phyloP scores from a whole-genome alignment of 1,139 yeast species.

The Pichia sp. region DNA sequence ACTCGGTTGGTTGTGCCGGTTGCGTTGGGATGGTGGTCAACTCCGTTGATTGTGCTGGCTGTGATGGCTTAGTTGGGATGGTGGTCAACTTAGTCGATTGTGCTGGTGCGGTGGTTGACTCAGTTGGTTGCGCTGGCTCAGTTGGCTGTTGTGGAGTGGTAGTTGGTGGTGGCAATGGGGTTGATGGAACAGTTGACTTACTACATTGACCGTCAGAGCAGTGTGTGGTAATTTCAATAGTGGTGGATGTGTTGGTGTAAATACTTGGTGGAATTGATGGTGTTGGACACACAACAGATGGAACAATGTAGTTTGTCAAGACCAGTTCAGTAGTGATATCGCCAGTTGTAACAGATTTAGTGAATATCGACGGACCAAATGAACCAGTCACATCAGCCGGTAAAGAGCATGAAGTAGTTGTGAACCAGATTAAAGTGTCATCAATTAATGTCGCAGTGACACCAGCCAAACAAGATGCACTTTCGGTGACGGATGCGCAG shows the following conservation, averaged over 20 bases:
- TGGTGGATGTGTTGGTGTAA: slow-evolving; percentile 1
- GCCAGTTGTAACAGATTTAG: not conserved
- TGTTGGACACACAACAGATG: slow-evolving; percentile 8
- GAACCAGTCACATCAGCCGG: slow-evolving; percentile 10
- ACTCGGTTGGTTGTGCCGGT: not conserved
- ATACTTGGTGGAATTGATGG: not conserved
- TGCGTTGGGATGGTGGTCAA: too few species aligned
- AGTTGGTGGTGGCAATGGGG: not conserved
- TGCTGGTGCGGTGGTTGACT: not conserved
- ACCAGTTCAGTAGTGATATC: not conserved
- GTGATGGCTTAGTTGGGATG: not conserved
- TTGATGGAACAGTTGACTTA: not conserved
- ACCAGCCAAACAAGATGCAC: slow-evolving; percentile 8
- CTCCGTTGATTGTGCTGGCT: too few species aligned
- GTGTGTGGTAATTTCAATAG: slow-evolving; percentile 1
- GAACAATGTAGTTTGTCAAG: slow-evolving; percentile 6
- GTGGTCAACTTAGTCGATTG: not conserved
- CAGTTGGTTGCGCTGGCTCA: not conserved
- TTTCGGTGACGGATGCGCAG: slow-evolving; percentile 1
- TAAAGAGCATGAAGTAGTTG: slow-evolving; percentile 10
- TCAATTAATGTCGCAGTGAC: slow-evolving; percentile 5
- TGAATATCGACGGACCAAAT: slow-evolving; percentile 7
- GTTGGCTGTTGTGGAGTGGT: not conserved
- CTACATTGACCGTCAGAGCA: slow-evolving; percentile 2
- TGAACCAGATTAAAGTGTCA: slow-evolving; percentile 6